Conservation (phyloP, 805 yeast species). For the Cyberlindnera maritima region DNA sequence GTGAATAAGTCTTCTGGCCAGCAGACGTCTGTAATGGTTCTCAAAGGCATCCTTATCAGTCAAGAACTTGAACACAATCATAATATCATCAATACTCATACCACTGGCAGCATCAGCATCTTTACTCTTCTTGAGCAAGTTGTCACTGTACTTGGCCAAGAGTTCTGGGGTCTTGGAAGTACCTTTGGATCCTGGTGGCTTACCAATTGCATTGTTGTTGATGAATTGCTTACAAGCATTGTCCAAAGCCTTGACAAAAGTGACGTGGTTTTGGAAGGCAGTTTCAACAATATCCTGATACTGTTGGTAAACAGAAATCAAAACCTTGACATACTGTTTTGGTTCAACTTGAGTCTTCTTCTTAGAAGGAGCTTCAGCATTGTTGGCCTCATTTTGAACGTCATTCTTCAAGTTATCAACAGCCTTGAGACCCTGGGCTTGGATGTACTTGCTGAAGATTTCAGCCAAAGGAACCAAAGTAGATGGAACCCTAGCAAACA, state of each 20-base stretch:
- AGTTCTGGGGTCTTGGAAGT: constrained; percentile 87
- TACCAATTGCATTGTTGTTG: constrained; percentile 78
- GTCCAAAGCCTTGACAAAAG: constrained; percentile 84
- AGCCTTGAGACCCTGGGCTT: constrained; percentile 57
- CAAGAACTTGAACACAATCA: constrained; percentile 81
- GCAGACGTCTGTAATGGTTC: constrained; percentile 81
- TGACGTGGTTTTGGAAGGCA: constrained; percentile 72
- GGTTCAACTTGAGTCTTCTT: constrained; percentile 51
- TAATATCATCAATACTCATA: constrained; percentile 79
- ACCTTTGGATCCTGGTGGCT: constrained; percentile 35
- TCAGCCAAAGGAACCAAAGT: constrained; percentile 78
- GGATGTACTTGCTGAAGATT: constrained; percentile 70
- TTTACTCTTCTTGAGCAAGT: constrained; percentile 70
- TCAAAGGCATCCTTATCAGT: constrained; percentile 96
- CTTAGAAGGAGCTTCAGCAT: constrained; percentile 25
- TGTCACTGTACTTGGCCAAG: constrained; percentile 86
- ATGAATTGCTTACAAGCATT: constrained; percentile 83
- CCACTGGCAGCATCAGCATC: constrained; percentile 64
- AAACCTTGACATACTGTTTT: constrained; percentile 72
- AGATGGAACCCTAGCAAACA: constrained; percentile 74
- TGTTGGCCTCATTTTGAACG: constrained; percentile 19
- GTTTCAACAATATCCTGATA: constrained; percentile 61
- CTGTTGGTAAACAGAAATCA: constrained; percentile 65
- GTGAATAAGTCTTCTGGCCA: constrained; percentile 86
- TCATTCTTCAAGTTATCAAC: constrained; percentile 52